These are phyloP conservation scores for Heliosperma pusillum DNA, from an alignment of 148 eudicot species.

Conservation along the genomic window DNA sequence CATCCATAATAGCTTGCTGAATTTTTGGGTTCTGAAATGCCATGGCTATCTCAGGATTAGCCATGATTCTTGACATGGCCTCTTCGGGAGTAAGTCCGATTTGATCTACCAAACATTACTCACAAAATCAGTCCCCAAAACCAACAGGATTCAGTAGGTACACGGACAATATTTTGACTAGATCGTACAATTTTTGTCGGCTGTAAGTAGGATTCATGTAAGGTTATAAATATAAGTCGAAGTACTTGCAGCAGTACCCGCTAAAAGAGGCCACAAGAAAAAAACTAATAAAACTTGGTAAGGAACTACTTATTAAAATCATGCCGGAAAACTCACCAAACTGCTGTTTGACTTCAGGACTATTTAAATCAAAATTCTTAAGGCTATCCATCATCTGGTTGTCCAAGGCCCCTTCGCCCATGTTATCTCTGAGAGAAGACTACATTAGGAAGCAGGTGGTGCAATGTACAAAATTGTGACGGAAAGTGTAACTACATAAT, in stretches of 20 bases:
- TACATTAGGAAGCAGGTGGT: neutral
- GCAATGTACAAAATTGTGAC: neutral
- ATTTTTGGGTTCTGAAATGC: slow-evolving; percentile 97
- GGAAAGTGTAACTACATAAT: neutral
- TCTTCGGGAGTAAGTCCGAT: slow-evolving; percentile 93
- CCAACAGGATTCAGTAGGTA: neutral
- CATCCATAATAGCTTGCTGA: slow-evolving; percentile 97
- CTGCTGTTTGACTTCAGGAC: slow-evolving; percentile 90
- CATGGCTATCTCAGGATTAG: slow-evolving; percentile 91
- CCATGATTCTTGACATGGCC: slow-evolving; percentile 89
- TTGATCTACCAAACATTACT: slow-evolving; percentile 51
- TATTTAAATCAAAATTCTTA: slow-evolving; percentile 68
- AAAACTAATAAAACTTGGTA: neutral
- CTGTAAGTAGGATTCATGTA: too few relatives aligned
- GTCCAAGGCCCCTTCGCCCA: slow-evolving; percentile 78
- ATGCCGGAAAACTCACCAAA: slow-evolving; percentile 59
- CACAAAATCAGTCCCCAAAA: slow-evolving; percentile 11
- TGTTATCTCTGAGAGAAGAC: slow-evolving; percentile 54
- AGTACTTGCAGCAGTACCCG: too few relatives aligned
- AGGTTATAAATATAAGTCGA: too few relatives aligned
- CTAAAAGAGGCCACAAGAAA: too few relatives aligned
- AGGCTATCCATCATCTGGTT: slow-evolving; percentile 61
- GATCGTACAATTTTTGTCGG: neutral
- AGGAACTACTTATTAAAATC: too few relatives aligned
- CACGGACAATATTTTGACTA: too few relatives aligned